Conservation (phyloP, 106 monocot genomes). For the Iris macrosiphon region DNA sequence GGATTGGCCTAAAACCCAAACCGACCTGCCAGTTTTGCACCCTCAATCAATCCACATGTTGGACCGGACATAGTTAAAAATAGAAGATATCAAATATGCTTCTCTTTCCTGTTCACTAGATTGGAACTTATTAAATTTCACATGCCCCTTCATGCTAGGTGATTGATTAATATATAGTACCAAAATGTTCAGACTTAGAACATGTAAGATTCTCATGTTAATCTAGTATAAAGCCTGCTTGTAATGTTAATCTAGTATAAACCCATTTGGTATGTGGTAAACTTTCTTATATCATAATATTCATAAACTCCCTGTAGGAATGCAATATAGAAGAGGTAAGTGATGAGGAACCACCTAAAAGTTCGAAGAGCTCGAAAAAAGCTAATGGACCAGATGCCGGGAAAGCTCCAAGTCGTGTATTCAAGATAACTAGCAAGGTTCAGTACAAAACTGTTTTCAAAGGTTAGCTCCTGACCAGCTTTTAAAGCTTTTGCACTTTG, state of each 20-base stretch:
- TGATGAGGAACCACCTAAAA: slow-evolving; percentile 49
- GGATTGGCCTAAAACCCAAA: too few species aligned
- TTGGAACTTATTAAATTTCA: background rate
- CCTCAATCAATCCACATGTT: too few species aligned
- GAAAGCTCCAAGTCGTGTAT: slow-evolving; percentile 40
- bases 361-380: slow-evolving; percentile 53
- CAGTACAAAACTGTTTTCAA: slow-evolving; percentile 70
- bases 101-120: background rate
- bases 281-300: too few species aligned
- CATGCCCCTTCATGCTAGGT: background rate
- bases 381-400: slow-evolving; percentile 47
- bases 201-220: too few species aligned
- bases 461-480: slow-evolving; percentile 20
- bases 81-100: background rate
- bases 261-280: too few species aligned
- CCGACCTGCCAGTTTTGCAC: too few species aligned
- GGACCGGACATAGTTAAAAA: background rate
- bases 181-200: too few species aligned
- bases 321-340: slow-evolving; percentile 56
- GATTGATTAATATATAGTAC: background rate
- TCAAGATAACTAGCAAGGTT: slow-evolving; percentile 64
- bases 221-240: too few species aligned
- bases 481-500: background rate
- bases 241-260: too few species aligned
- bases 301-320: slow-evolving; percentile 25